These are phyloP conservation scores for Wickerhamiella hasegawae DNA, from an alignment of 805 yeast species.

Conservation along the genomic window DNA sequence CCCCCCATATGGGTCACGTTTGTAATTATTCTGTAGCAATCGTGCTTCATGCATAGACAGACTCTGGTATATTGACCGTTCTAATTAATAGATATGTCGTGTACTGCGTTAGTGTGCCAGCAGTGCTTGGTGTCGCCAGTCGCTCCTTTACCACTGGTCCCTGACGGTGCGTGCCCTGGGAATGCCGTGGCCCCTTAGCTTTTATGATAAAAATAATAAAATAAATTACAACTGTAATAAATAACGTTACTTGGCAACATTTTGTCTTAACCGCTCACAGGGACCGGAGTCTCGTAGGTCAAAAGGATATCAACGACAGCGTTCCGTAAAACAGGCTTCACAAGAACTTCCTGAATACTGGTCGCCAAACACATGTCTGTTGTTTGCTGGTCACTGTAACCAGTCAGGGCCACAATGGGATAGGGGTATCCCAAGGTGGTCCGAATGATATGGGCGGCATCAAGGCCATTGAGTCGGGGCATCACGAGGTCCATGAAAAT, in stretches of 20 bases:
- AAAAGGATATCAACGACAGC: slow-evolving; percentile 41
- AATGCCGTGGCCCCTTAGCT: too few species aligned
- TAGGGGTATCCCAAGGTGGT: slow-evolving; percentile 39
- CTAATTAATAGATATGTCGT: too few species aligned
- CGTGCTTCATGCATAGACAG: too few species aligned
- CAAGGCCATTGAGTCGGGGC: slow-evolving; percentile 18
- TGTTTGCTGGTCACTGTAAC: slow-evolving; percentile 80
- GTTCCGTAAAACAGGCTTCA: slow-evolving; percentile 72
- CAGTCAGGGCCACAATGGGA: slow-evolving; percentile 89
- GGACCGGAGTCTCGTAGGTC: slow-evolving; percentile 25
- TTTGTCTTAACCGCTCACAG: too few species aligned
- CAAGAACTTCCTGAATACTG: slow-evolving; percentile 77
- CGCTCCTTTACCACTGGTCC: too few species aligned
- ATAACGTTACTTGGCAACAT: too few species aligned
- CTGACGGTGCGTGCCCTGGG: too few species aligned
- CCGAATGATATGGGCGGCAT: slow-evolving; percentile 34
- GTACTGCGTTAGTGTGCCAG: too few species aligned
- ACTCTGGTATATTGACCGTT: too few species aligned
- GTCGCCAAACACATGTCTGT: slow-evolving; percentile 59
- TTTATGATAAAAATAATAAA: too few species aligned
- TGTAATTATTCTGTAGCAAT: slow-evolving; percentile 1
- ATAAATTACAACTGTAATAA: too few species aligned
- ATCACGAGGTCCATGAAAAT: slow-evolving; percentile 20
- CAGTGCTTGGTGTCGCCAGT: too few species aligned
- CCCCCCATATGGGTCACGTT: neutral